Conservation (phyloP, 352 stramenopile genomes). For the Peronospora belbahrii region DNA sequence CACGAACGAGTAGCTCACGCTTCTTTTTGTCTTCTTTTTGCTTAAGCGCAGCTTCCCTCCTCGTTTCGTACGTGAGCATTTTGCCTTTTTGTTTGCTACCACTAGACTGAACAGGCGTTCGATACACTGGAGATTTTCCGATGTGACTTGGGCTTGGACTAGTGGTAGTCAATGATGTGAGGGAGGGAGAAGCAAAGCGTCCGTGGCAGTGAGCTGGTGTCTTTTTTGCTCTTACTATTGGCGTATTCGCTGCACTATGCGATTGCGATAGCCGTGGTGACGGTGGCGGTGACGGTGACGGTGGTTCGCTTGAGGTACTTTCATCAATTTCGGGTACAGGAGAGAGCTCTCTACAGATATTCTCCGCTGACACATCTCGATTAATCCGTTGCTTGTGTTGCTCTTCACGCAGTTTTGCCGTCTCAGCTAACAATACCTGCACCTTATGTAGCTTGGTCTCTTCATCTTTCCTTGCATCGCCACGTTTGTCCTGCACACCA, state of each 20-base stretch:
- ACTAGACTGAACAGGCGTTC: slow-evolving; percentile 14
- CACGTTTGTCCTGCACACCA: slow-evolving; percentile 2
- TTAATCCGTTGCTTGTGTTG: slow-evolving; percentile 21
- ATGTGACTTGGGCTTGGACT: slow-evolving; percentile 19
- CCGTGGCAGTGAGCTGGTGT: slow-evolving; percentile 8
- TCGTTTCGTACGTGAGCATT: slow-evolving; percentile 43
- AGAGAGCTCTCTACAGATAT: slow-evolving; percentile 35
- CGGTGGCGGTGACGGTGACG: slow-evolving; percentile 17
- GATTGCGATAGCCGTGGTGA: slow-evolving; percentile 22
- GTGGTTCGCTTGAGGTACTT: slow-evolving; percentile 27
- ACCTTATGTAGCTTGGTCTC: slow-evolving; percentile 14
- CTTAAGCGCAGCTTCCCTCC: slow-evolving; percentile 52
- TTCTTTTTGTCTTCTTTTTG: slow-evolving; percentile 63
- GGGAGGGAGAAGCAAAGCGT: slow-evolving; percentile 13
- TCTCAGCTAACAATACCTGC: slow-evolving; percentile 9
- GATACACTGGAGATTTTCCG: slow-evolving; percentile 14
- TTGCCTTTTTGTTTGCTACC: slow-evolving; percentile 15
- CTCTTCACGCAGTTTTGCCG: slow-evolving; percentile 14
- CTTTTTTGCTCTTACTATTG: slow-evolving; percentile 6
- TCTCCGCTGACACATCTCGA: slow-evolving; percentile 17
- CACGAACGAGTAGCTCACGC: slow-evolving; percentile 49
- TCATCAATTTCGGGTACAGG: slow-evolving; percentile 47
- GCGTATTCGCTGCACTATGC: slow-evolving; percentile 21
- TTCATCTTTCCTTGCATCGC: slow-evolving; percentile 6
- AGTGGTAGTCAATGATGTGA: slow-evolving; percentile 21